Percentiles rank a stretch among this genome's conserved stretches.
Evolutionary conservation across 305 asterid species (phyloP).

Genomic region (Fraxinus platypoda): DNA sequence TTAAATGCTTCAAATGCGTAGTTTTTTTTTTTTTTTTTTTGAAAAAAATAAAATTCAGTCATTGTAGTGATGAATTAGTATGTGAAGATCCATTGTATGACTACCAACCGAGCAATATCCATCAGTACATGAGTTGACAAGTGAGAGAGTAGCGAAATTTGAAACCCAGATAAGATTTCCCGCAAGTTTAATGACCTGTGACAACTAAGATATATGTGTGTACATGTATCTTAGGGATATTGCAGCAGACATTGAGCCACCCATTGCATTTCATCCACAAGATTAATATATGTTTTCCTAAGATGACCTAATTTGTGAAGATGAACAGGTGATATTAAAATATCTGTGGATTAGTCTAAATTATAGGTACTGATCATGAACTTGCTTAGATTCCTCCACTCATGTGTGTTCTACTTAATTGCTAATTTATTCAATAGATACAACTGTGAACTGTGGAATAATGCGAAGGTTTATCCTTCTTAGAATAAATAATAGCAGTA

Average conservation of each 20-base stretch:
- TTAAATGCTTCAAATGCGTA: not conserved
- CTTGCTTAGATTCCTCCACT: not conserved
- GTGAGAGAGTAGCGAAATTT: not conserved
- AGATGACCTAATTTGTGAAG: not conserved
- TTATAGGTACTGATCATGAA: not conserved
- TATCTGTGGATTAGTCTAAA: not conserved
- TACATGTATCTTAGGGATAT: not conserved
- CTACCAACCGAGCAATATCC: not conserved
- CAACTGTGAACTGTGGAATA: not conserved
- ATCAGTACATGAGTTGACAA: not conserved
- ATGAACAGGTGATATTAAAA: not conserved
- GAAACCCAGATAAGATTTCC: not conserved
- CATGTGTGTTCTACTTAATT: not conserved
- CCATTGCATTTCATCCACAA: constrained; percentile 1
- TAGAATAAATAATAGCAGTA: not conserved
- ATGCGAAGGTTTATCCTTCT: not conserved
- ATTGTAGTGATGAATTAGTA: not conserved
- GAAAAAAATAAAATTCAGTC: not conserved
- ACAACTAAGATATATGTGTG: too few species aligned
- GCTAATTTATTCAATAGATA: not conserved
- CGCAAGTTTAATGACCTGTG: not conserved
- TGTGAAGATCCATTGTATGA: not conserved
- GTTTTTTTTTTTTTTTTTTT: not conserved
- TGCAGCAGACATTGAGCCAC: not conserved
- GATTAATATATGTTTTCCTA: not conserved